Evolutionary conservation across 225 moss, liverwort and hornwort genomes (phyloP).

Genomic region (Asterella californica): DNA sequence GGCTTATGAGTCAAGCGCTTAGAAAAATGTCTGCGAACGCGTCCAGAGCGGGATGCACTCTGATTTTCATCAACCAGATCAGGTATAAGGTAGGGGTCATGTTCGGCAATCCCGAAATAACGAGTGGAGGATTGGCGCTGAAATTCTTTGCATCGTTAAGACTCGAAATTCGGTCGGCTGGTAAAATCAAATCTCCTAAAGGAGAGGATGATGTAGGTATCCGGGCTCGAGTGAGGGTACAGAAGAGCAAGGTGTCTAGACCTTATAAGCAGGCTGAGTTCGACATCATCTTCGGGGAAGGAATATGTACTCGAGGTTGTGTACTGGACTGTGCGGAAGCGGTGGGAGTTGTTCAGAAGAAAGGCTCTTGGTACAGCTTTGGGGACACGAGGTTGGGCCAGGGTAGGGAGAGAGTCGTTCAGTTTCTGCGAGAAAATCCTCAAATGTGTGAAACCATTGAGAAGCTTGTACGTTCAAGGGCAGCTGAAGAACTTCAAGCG

Average conservation of each 20-base stretch:
- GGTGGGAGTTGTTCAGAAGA: constrained; percentile 65
- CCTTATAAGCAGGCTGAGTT: constrained; percentile 94
- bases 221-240: constrained; percentile 78
- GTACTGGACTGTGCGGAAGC: constrained; percentile 78
- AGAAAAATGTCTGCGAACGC: constrained; percentile 98
- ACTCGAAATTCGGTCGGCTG: constrained; percentile 74
- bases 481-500: constrained; percentile 50
- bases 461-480: constrained; percentile 65
- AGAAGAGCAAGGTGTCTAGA: constrained; percentile 95
- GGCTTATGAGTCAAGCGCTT: constrained; percentile 93
- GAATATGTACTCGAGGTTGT: constrained; percentile 76
- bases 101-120: constrained; percentile 97
- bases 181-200: constrained; percentile 88
- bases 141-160: constrained; percentile 92
- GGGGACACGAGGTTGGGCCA: constrained; percentile 92
- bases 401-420: constrained; percentile 83
- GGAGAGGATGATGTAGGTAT: constrained; percentile 88
- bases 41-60: constrained; percentile 77
- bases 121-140: constrained; percentile 86
- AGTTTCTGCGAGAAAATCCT: constrained; percentile 69
- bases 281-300: constrained; percentile 96
- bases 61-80: constrained; percentile 91
- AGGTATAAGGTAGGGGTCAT: constrained; percentile 88
- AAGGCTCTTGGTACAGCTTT: constrained; percentile 91
- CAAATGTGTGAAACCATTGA: constrained; percentile 59